Evolutionary conservation across 73 alveolate species (phyloP).

Genomic region (Stentor coeruleus): DNA sequence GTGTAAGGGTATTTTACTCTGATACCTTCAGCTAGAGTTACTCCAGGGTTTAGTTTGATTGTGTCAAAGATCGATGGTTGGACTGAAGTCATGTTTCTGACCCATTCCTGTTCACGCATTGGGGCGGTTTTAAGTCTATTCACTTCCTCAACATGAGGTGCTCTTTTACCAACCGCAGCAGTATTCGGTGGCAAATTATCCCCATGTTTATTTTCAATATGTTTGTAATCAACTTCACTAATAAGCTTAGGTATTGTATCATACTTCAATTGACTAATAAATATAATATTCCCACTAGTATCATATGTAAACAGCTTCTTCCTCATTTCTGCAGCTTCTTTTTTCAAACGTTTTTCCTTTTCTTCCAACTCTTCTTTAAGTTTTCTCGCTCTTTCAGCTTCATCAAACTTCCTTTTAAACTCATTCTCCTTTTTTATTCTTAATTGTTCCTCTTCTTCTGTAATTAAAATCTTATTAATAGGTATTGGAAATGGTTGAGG

Average conservation of each 20-base stretch:
- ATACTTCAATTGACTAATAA: background rate
- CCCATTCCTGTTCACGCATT: background rate
- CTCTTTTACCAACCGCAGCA: background rate
- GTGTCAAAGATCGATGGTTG: background rate
- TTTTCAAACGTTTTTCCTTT: background rate
- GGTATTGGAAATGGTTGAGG: slow-evolving; percentile 3
- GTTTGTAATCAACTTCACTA: background rate
- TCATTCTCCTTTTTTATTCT: background rate
- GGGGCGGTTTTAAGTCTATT: background rate
- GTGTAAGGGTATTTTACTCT: background rate
- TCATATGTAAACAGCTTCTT: slow-evolving; percentile 1
- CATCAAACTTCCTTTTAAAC: background rate
- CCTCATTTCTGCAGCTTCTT: background rate
- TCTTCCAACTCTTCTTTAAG: background rate
- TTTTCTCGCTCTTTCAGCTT: background rate
- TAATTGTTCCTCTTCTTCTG: background rate
- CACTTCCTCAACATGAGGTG: background rate
- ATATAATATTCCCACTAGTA: background rate
- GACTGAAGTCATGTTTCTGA: background rate
- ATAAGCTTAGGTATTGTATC: background rate
- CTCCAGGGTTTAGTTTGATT: background rate
- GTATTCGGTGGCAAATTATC: too few species aligned
- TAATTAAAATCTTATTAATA: background rate
- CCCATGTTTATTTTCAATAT: background rate
- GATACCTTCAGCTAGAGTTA: background rate